Evolutionary conservation across 176 grass and related monocot genomes (phyloP).

Genomic region (Carex pumila): DNA sequence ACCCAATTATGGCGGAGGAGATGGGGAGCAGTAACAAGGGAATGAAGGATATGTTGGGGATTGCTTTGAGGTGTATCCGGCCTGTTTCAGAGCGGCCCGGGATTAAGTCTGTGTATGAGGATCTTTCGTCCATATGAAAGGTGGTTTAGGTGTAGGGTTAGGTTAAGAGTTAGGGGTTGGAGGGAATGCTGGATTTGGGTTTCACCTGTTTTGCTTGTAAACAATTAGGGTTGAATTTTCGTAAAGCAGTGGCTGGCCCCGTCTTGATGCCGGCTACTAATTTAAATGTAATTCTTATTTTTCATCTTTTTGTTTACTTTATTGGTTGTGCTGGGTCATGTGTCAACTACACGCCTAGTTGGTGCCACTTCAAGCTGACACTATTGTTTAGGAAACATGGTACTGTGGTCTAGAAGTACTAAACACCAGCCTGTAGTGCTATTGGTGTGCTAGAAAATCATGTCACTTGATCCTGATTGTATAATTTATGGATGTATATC

Average conservation of each 20-base stretch:
- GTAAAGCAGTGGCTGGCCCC: constrained; percentile 44
- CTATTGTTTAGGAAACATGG: not conserved
- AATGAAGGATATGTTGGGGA: constrained; percentile 84
- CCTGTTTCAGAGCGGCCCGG: constrained; percentile 76
- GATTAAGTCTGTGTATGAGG: constrained; percentile 94
- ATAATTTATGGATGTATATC: not conserved
- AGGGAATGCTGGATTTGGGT: constrained; percentile 28
- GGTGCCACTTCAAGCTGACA: not conserved
- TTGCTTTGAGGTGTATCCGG: constrained; percentile 84
- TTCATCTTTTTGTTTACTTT: not conserved
- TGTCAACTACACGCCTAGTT: not conserved
- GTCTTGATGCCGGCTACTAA: constrained; percentile 51
- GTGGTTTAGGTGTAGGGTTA: not conserved
- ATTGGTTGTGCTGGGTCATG: not conserved
- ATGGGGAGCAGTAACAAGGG: constrained; percentile 57
- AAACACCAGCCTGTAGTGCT: not conserved
- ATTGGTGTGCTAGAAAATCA: not conserved
- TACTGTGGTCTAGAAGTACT: not conserved
- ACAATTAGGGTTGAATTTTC: constrained; percentile 22
- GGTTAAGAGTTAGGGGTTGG: constrained; percentile 19
- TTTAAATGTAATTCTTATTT: constrained; percentile 26
- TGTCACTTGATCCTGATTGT: not conserved
- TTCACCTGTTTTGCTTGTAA: constrained; percentile 6
- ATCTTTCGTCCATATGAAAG: constrained; percentile 84
- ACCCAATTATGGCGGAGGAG: constrained; percentile 51